phyloP scores from a whole-genome alignment of 2,329 filamentous ascomycete species.

The Sporothrix curviconia region DNA sequence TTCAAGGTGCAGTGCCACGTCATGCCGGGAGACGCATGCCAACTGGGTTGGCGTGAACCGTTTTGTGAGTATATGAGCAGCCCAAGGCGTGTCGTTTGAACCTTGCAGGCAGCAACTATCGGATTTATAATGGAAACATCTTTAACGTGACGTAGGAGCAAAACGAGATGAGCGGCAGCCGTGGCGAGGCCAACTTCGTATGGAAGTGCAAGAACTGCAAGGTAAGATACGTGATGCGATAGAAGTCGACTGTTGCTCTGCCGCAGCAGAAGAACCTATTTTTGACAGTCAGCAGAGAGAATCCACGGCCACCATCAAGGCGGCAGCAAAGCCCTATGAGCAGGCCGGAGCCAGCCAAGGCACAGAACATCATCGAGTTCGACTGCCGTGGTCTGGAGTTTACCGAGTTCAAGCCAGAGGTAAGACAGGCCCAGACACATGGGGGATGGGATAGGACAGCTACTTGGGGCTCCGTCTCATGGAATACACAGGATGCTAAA shows the following conservation, averaged over 20 bases:
- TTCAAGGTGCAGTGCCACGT: conserved; percentile 99
- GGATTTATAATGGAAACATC: no score
- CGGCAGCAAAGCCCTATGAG: conserved; percentile 64
- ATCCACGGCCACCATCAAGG: conserved; percentile 77
- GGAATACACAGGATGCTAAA: no score
- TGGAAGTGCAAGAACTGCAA: conserved; percentile 99
- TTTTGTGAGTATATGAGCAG: no score
- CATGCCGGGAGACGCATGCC: conserved; percentile 82
- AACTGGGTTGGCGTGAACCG: conserved; percentile 83
- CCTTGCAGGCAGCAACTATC: no score
- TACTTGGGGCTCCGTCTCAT: no score
- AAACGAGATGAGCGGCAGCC: conserved; percentile 86
- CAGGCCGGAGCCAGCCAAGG: conserved; percentile 65
- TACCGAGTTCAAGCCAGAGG: conserved; percentile 81
- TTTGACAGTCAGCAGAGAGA: conserved; percentile 52
- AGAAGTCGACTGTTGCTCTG: neutral
- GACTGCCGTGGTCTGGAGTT: conserved; percentile 95
- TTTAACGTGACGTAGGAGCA: conserved; percentile 70
- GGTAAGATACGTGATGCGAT: no score
- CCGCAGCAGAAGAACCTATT: neutral
- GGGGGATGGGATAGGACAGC: no score
- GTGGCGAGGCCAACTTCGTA: conserved; percentile 98
- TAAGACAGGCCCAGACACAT: conserved; percentile 31
- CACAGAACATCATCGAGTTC: conserved; percentile 76
- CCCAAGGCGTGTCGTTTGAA: no score